Percentiles rank a stretch among this genome's conserved stretches.
Evolutionary conservation across 2,329 filamentous ascomycete genomes (phyloP).

Genomic region (Ceratocystis cacaofunesta): DNA sequence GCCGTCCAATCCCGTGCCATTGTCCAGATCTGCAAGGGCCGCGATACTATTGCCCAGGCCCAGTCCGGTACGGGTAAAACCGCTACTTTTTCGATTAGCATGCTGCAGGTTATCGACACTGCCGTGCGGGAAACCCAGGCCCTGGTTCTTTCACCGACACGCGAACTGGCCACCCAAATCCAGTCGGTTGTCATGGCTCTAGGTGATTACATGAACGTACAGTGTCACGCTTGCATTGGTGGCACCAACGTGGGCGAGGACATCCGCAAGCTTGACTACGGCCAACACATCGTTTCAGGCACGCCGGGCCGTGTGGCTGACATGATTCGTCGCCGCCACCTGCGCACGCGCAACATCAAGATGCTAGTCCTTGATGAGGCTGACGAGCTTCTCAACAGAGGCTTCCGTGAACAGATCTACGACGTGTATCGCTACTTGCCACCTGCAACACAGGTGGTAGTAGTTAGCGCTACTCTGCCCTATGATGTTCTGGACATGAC

Average conservation of each 20-base stretch:
- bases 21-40: conserved; percentile 96
- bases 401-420: conserved; percentile 97
- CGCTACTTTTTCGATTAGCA: conserved; percentile 89
- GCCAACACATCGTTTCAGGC: conserved; percentile 92
- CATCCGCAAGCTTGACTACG: conserved; percentile 92
- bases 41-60: conserved; percentile 95
- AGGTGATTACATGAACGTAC: conserved; percentile 99
- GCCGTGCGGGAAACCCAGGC: conserved; percentile 87
- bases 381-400: conserved; percentile 64
- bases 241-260: conserved; percentile 97
- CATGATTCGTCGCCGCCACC: conserved; percentile 44
- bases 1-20: conserved; percentile 96
- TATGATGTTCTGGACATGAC: conserved; percentile 99
- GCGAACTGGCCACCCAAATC: conserved; percentile 94
- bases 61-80: conserved; percentile 97
- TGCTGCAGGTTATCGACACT: conserved; percentile 90
- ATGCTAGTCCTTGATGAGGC: conserved; percentile 49
- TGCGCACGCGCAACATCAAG: conserved; percentile 48
- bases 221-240: conserved; percentile 96
- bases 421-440: conserved; percentile 96
- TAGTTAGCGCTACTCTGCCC: conserved; percentile 89
- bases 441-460: conserved; percentile 93
- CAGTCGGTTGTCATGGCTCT: conserved; percentile 98
- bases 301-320: conserved; percentile 82
- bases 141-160: conserved; percentile 85